These are phyloP conservation scores for Talaromyces piceae DNA, from an alignment of 2,329 filamentous ascomycete species.

Conservation along the genomic window DNA sequence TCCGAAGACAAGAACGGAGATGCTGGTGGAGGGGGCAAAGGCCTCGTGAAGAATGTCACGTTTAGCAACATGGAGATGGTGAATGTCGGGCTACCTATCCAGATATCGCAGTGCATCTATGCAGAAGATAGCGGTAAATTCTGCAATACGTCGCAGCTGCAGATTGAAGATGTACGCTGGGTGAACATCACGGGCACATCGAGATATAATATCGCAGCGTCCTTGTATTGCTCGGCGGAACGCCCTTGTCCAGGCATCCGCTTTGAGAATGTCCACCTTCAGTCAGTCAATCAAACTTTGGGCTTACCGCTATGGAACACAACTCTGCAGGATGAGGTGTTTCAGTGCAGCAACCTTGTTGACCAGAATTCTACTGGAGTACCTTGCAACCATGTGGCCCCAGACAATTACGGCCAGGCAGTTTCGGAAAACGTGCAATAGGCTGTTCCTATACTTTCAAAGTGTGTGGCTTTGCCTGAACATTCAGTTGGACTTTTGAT, in stretches of 20 bases:
- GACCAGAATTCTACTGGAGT: conserved; percentile 15
- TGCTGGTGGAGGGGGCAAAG: conserved; percentile 18
- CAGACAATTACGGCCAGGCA: conserved; percentile 15
- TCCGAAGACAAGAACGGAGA: conserved; percentile 17
- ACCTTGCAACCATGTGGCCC: conserved; percentile 21
- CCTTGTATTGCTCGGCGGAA: conserved; percentile 38
- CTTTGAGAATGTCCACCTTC: conserved; percentile 43
- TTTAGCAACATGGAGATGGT: conserved; percentile 19
- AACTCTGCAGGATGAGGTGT: conserved; percentile 27
- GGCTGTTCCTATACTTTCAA: background rate
- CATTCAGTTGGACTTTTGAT: too few relatives aligned
- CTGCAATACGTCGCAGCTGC: conserved; percentile 20
- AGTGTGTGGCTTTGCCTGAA: too few relatives aligned
- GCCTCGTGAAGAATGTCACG: conserved; percentile 17
- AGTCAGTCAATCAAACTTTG: conserved; percentile 29
- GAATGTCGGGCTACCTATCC: conserved; percentile 19
- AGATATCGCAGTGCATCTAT: conserved; percentile 23
- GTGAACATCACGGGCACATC: conserved; percentile 45
- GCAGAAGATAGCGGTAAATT: conserved; percentile 1
- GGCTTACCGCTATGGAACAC: conserved; percentile 21
- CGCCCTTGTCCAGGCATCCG: conserved; percentile 40
- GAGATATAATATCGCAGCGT: conserved; percentile 43
- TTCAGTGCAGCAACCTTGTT: conserved; percentile 38
- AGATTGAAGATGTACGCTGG: conserved; percentile 43
- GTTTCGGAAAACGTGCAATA: conserved; percentile 8